phyloP scores from a whole-genome alignment of 345 rosid species.

The Litchi chinensis region DNA sequence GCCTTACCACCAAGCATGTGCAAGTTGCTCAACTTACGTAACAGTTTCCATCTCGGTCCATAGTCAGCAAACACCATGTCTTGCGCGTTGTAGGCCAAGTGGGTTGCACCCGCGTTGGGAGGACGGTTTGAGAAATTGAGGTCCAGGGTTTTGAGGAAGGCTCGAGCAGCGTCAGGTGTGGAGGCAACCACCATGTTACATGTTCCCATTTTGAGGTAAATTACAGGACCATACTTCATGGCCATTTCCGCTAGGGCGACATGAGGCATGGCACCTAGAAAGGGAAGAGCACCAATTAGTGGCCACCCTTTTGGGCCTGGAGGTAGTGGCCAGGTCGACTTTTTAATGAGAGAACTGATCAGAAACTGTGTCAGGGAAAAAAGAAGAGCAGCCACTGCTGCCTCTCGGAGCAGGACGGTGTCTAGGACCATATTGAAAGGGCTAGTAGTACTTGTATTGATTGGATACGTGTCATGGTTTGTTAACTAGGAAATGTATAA shows the following conservation, averaged over 20 bases:
- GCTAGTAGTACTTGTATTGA: neutral
- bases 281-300: slow-evolving; percentile 53
- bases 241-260: slow-evolving; percentile 51
- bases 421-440: neutral
- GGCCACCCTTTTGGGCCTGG: slow-evolving; percentile 69
- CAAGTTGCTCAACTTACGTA: slow-evolving; percentile 58
- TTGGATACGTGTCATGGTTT: neutral
- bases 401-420: slow-evolving; percentile 21
- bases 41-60: slow-evolving; percentile 56
- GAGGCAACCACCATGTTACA: slow-evolving; percentile 59
- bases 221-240: slow-evolving; percentile 51
- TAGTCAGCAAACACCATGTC: slow-evolving; percentile 67
- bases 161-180: slow-evolving; percentile 52
- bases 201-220: slow-evolving; percentile 58
- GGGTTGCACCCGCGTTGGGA: slow-evolving; percentile 52
- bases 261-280: slow-evolving; percentile 61
- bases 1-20: slow-evolving; percentile 72
- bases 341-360: slow-evolving; percentile 19
- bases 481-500: no score
- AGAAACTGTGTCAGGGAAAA: slow-evolving; percentile 31
- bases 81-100: slow-evolving; percentile 54
- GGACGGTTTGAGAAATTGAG: slow-evolving; percentile 62
- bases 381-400: slow-evolving; percentile 24
- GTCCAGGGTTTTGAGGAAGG: slow-evolving; percentile 59
- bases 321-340: slow-evolving; percentile 28